Conservation (phyloP, 2,329 filamentous ascomycete genomes). For the Nakataea oryzae region DNA sequence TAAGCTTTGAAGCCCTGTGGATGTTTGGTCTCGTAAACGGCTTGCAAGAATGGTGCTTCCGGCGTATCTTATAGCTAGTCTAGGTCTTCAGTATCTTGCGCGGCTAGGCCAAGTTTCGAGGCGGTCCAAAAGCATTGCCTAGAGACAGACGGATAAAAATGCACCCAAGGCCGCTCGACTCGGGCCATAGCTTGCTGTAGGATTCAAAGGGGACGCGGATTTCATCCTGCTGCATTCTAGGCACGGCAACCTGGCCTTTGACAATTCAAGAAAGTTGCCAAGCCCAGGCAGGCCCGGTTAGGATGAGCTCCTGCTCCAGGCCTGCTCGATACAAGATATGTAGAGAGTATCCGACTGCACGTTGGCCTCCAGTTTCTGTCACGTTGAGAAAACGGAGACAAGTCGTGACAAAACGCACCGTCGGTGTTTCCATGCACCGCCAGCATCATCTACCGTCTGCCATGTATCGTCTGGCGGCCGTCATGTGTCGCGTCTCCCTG, state of each 20-base stretch:
- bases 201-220: not conserved
- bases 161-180: not conserved
- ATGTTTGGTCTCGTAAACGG: too few species aligned
- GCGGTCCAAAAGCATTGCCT: not conserved
- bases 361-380: not conserved
- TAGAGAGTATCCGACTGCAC: not conserved
- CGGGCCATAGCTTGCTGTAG: not conserved
- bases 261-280: not conserved
- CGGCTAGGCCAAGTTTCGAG: not conserved
- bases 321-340: not conserved
- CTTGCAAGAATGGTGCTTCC: not conserved
- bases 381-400: not conserved
- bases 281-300: too few species aligned
- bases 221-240: not conserved
- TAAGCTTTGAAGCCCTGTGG: too few species aligned
- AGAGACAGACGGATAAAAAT: too few species aligned
- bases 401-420: not conserved
- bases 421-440: not conserved
- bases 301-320: not conserved
- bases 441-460: not conserved
- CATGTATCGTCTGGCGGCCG: not conserved
- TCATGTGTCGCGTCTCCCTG: not conserved
- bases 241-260: too few species aligned
- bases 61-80: not conserved
- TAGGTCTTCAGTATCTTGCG: not conserved